Percentiles rank a stretch among this genome's conserved stretches.
phyloP scores from a whole-genome alignment of 108 stramenopile genomes.

The Nitzschia inconspicua region DNA sequence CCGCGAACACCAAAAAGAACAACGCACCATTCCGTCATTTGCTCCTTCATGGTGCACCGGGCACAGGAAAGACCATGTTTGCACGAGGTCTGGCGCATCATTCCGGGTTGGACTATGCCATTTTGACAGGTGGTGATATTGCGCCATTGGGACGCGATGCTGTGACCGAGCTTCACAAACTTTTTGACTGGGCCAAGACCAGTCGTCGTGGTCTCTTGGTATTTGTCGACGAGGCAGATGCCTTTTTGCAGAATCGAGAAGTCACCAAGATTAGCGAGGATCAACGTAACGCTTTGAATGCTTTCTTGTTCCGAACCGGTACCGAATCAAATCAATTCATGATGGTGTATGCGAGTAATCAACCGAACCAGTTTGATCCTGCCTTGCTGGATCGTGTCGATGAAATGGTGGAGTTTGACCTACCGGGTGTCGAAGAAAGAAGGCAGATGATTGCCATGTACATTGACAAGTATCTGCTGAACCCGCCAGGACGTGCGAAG shows the following conservation, averaged over 20 bases:
- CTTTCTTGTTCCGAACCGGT: slow-evolving; percentile 95
- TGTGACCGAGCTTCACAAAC: slow-evolving; percentile 98
- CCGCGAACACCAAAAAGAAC: slow-evolving; percentile 96
- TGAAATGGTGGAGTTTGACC: slow-evolving; percentile 96
- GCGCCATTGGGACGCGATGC: slow-evolving; percentile 98
- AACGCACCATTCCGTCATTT: slow-evolving; percentile 98
- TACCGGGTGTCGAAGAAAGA: slow-evolving; percentile 89
- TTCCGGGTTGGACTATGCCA: slow-evolving; percentile 97
- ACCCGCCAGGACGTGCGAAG: slow-evolving; percentile 78
- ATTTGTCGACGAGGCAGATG: slow-evolving; percentile 99
- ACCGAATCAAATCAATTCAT: slow-evolving; percentile 97
- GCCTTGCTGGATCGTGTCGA: slow-evolving; percentile 99
- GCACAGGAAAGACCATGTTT: slow-evolving; percentile 99
- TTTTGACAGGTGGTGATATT: slow-evolving; percentile 98
- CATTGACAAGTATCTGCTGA: slow-evolving; percentile 93
- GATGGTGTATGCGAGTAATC: slow-evolving; percentile 99
- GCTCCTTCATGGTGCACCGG: slow-evolving; percentile 97
- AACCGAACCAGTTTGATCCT: slow-evolving; percentile 96
- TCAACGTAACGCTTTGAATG: slow-evolving; percentile 98
- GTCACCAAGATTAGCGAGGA: slow-evolving; percentile 92
- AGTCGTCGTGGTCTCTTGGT: slow-evolving; percentile 90
- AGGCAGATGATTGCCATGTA: slow-evolving; percentile 92
- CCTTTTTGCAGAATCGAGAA: slow-evolving; percentile 93
- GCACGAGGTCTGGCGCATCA: slow-evolving; percentile 93
- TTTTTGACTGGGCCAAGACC: slow-evolving; percentile 99